Evolutionary conservation across 257 asterid genomes (phyloP).

Genomic region (Coffea eugenioides): DNA sequence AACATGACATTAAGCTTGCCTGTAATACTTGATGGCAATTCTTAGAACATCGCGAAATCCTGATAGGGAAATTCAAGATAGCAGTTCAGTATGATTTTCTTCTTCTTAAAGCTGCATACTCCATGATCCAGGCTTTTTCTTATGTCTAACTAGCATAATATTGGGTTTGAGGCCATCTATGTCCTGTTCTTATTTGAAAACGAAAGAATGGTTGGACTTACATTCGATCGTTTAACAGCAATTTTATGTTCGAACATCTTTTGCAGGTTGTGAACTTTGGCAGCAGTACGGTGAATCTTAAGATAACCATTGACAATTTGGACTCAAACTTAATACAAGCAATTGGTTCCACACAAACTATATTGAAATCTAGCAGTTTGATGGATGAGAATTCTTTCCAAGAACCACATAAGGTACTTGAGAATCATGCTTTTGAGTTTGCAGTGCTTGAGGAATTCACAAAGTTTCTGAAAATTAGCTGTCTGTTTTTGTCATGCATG

Average conservation of each 20-base stretch:
- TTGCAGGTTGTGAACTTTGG: conserved; percentile 71
- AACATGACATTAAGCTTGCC: neutral
- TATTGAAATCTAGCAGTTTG: conserved; percentile 53
- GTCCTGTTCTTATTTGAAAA: neutral
- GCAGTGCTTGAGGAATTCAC: neutral
- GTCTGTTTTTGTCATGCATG: neutral
- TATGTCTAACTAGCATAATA: neutral
- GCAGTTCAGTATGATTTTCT: neutral
- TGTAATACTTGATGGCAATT: neutral
- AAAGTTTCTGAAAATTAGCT: neutral
- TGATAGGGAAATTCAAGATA: neutral
- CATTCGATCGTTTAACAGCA: neutral
- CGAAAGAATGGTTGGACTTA: neutral
- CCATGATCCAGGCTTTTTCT: neutral
- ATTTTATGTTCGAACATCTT: conserved; percentile 1
- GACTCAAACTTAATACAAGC: conserved; percentile 38
- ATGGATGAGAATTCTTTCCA: conserved; percentile 82
- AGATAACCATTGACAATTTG: conserved; percentile 45
- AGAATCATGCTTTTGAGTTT: neutral
- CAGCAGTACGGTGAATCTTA: conserved; percentile 39
- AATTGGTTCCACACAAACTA: conserved; percentile 47
- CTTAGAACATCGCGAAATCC: neutral
- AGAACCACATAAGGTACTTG: conserved; percentile 57
- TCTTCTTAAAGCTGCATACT: neutral
- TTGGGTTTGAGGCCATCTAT: neutral